Base-by-base conservation (phyloP, 306 rosid species). In the Hippophae rhamnoides region DNA sequence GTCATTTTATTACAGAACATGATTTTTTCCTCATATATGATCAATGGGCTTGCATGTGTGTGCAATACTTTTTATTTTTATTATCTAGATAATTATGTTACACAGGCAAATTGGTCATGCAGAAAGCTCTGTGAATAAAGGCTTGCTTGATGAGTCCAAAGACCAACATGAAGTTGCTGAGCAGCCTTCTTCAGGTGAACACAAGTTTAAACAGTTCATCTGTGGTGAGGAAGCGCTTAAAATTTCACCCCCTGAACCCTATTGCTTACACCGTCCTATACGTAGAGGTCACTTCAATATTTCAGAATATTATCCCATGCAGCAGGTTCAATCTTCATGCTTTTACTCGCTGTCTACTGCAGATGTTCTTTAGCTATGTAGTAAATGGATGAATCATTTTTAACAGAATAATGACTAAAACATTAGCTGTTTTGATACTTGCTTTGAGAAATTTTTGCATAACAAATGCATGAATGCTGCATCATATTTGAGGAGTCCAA, bases 271-370 rank as follows among this genome's bases (percentile, higher is more conserved):
- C 10, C 98, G 95, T 48, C 98, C 98, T 66, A 83, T 92, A 64
- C 93, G 96, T 65, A 76, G 98, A 71, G 95, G 98, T 62, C 98
- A 92, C 66, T 68, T 92, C 69, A 92, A 92, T 76, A 81, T 92
- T 67, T 92, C 98, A 10, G 83, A 62, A 67, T 75, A 85, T 72
- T 92, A 92, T 85, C 69, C 98, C 63, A 76, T 83, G 92, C 98
- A 87, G 81, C 98, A 90, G 98, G 98, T 90, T 67, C 52, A 38
- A 43, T 18, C n/a, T 57, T 10, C 40, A 14, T 40, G 56, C 41
- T 41, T 64, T 60, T 62, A 31, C 61, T 54, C 58, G 70, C 67
- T 69, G 53, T 48, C 14, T 47, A 7, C 6, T n/a, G 45, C 25
- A 41, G 10, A 5, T 42, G 14, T 55, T 55, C 43, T 14, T 43